Evolutionary conservation across 2,329 filamentous ascomycete genomes (phyloP).

Genomic region (Colletotrichum caudatum): DNA sequence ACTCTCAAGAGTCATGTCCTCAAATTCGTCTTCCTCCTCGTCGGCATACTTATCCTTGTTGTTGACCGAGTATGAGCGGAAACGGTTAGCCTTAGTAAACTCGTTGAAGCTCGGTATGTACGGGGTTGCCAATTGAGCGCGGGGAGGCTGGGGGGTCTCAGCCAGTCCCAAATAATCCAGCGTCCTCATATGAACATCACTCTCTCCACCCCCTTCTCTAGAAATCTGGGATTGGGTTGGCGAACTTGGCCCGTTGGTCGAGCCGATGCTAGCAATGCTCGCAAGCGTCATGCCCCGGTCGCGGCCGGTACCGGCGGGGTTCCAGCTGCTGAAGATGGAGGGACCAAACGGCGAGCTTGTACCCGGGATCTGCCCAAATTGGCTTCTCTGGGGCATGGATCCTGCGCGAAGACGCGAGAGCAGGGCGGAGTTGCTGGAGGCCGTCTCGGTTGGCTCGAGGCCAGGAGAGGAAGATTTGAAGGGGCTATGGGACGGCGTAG

Average conservation of each 20-base stretch:
- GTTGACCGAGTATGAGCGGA: conserved; percentile 98
- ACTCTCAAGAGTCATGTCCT: conserved; percentile 65
- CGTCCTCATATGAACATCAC: conserved; percentile 88
- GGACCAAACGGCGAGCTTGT: conserved; percentile 82
- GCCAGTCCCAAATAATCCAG: conserved; percentile 95
- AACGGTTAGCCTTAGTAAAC: conserved; percentile 84
- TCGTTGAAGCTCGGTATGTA: conserved; percentile 79
- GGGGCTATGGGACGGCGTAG: conserved; percentile 87
- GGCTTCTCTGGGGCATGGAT: conserved; percentile 91
- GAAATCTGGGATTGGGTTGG: conserved; percentile 89
- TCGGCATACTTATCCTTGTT: conserved; percentile 98
- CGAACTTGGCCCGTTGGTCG: conserved; percentile 84
- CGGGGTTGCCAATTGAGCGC: conserved; percentile 79
- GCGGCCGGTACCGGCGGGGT: conserved; percentile 72
- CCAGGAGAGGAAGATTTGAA: conserved; percentile 78
- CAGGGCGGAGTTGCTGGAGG: conserved; percentile 74
- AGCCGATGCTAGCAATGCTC: conserved; percentile 86
- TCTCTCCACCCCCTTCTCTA: conserved; percentile 84
- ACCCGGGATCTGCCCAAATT: conserved; percentile 66
- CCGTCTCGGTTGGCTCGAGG: conserved; percentile 60
- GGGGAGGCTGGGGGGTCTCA: conserved; percentile 87
- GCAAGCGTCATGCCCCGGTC: conserved; percentile 88
- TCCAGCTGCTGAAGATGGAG: conserved; percentile 87
- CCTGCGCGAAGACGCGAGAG: conserved; percentile 90
- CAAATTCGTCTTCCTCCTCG: conserved; percentile 84